Base-by-base conservation (phyloP, 345 rosid species). In the Triadica sebifera region DNA sequence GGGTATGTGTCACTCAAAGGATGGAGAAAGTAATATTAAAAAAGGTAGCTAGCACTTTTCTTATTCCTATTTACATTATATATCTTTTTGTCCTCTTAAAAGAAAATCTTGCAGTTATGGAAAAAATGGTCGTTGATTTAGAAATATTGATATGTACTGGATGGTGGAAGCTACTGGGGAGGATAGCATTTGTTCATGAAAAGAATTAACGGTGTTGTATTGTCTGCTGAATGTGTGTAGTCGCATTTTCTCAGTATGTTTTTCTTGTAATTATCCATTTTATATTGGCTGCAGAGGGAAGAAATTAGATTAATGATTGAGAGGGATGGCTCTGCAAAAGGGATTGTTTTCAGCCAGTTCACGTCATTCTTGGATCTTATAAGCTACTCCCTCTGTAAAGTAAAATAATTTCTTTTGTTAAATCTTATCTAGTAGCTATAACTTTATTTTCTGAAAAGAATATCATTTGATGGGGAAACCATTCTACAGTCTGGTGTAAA, bases 281-380 rank as follows among this genome's bases (percentile, higher is more conserved):
- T 72, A 12, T 84, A 22, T n/a, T 69, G 47, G 79, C 57, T 61
- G 51, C 65, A 95, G 99, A 91, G 98, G 81, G 98, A 95, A 86
- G 99, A 95, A 87, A 95, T 95, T 62, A 88, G 95, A 71, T 75
- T 82, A 78, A 95, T 93, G 99, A 85, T 89, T 65, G 99, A 95
- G 80, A 90, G 97, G 84, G 99, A 95, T 80, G 97, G 99, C 55
- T 95, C 97, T 70, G 97, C 99, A 13, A 95, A 95, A 80, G 99
- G 90, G 75, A 93, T 95, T 78, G 97, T 93, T 67, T 95, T 95
- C 87, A 93, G 99, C 87, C 99, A 95, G 86, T 95, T 93, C 87
- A 91, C 98, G 13, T 89, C 96, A 24, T 95, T 93, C 82, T 84
- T 95, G 85, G 98, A 93, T 87, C 90, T 95, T 74, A 93, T 95